phyloP scores from a whole-genome alignment of 805 yeast genomes.

The Kockiozyma suomiensis region DNA sequence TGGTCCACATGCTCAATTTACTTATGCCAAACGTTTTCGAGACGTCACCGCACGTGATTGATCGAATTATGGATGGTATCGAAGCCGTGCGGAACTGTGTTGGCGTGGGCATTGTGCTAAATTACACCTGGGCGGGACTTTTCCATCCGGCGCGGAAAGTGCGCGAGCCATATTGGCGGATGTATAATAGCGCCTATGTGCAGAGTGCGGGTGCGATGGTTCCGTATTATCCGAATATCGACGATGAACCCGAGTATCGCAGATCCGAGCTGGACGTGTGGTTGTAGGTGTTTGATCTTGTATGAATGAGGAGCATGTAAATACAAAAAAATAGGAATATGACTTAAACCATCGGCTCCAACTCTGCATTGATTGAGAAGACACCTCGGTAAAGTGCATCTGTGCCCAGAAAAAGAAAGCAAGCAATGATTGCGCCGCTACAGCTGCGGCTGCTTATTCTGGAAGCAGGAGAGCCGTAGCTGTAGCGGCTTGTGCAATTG shows the following conservation, averaged over 20 bases:
- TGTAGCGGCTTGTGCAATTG: not conserved
- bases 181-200: slow-evolving; percentile 75
- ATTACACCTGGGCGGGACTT: slow-evolving; percentile 83
- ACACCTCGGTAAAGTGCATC: no score
- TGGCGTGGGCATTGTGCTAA: slow-evolving; percentile 74
- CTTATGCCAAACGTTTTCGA: slow-evolving; percentile 88
- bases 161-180: slow-evolving; percentile 79
- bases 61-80: slow-evolving; percentile 76
- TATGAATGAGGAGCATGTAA: not conserved
- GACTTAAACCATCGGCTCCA: no score
- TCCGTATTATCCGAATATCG: slow-evolving; percentile 76
- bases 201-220: slow-evolving; percentile 74
- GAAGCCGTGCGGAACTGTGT: slow-evolving; percentile 70
- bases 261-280: slow-evolving; percentile 58
- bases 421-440: not conserved
- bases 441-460: not conserved
- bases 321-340: no score
- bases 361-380: no score
- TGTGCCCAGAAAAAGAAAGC: no score
- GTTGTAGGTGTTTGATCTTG: slow-evolving; percentile 35
- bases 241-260: slow-evolving; percentile 39
- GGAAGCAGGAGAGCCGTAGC: not conserved
- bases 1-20: slow-evolving; percentile 78
- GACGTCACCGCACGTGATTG: slow-evolving; percentile 93
- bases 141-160: slow-evolving; percentile 94